phyloP scores from a whole-genome alignment of 306 rosid species.

The Begonia loranthoides region DNA sequence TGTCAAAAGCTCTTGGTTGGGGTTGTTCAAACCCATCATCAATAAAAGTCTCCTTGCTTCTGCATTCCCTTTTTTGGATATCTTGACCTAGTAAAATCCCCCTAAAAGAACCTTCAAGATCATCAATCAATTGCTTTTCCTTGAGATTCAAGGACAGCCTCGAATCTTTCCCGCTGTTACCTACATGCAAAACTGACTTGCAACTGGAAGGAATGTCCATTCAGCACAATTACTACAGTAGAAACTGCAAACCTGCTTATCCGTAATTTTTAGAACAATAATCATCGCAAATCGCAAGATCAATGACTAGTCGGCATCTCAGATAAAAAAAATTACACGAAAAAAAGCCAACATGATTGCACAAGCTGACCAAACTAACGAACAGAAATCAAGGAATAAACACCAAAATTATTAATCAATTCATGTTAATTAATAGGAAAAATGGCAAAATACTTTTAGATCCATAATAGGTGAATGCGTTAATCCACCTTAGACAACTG shows the following conservation, averaged over 20 bases:
- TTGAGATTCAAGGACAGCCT: conserved; percentile 13
- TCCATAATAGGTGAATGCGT: background rate
- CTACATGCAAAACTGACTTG: conserved; percentile 11
- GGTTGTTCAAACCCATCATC: conserved; percentile 2
- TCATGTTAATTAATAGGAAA: too few relatives aligned
- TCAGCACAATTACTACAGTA: conserved; percentile 9
- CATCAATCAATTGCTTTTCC: conserved; percentile 14
- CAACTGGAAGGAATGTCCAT: conserved; percentile 40
- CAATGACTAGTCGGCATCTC: too few relatives aligned
- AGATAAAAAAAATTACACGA: too few relatives aligned
- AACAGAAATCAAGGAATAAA: too few relatives aligned
- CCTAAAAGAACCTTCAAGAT: conserved; percentile 27
- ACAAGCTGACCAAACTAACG: too few relatives aligned
- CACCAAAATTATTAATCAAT: too few relatives aligned
- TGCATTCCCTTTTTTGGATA: conserved; percentile 16
- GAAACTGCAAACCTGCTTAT: conserved; percentile 7
- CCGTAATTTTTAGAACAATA: background rate
- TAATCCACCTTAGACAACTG: background rate
- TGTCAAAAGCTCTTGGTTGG: conserved; percentile 8
- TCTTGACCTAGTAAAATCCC: conserved; percentile 31
- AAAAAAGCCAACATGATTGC: too few relatives aligned
- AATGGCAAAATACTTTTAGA: too few relatives aligned
- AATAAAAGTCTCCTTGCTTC: conserved; percentile 6
- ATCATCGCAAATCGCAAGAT: too few relatives aligned
- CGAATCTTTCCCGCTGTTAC: conserved; percentile 8